Base-by-base conservation (phyloP, 768 basidiomycete genomes). In the Mycena kentingensis region DNA sequence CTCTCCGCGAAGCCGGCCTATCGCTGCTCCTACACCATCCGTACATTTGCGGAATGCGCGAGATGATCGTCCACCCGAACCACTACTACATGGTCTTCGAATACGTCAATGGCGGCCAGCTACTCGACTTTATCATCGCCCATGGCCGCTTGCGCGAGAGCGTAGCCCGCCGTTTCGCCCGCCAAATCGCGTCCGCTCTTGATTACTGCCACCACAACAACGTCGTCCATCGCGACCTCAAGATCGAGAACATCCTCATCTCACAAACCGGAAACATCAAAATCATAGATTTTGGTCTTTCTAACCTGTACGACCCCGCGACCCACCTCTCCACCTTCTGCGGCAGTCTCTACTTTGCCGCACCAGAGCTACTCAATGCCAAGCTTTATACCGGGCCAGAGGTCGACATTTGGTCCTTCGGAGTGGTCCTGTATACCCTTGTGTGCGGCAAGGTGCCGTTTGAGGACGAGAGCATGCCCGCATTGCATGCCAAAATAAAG, bases 41-140 rank as follows among this genome's bases (percentile, higher is more conserved):
- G 2, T 97, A 98, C 71, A 92, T 99, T 66, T 98, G 96, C 67
- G 97, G 97, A 50, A 99, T 98, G 96, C 88, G 93, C 61, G 93
- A 96, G 75, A 94, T 99, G 89, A 93, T 98, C 67, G 77, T 94
- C 25, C 96, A 98, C 73, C 90, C 91, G 53, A 88, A 99, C 64
- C 95, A 99, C 71, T 98, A 98, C 73, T 99, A 98, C 77, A 98
- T 99, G 93, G 93, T 98, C 10, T 93, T 90, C 70, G 97, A 99
- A 70, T 98, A 97, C 69, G 92, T 98, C 72, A 96, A 94, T 61
- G 97, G 97, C 25, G 97, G 97, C 0, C 97, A 99, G 78, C 94
- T 99, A 92, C 84, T 99, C 58, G 97, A 99, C 79, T 99, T 96
- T 70, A 98, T 99, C 75, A 99, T 99, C 74, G 90, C 90, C 62